These are phyloP conservation scores for Beauveria sp. DNA, from an alignment of 2,329 filamentous ascomycete genomes.

Conservation along the genomic window DNA sequence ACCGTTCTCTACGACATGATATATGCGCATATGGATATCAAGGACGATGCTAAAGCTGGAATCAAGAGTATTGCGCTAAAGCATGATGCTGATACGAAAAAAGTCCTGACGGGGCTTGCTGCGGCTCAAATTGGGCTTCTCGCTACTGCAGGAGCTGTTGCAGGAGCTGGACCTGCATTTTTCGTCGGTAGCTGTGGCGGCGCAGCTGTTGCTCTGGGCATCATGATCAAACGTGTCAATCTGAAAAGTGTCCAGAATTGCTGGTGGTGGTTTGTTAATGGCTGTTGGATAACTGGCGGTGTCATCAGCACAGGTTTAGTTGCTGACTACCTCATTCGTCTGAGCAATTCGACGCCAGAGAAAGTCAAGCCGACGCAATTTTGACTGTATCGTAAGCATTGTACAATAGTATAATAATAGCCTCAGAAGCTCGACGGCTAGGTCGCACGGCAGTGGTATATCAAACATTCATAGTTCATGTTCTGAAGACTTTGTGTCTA, in stretches of 20 bases:
- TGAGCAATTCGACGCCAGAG: conserved; percentile 24
- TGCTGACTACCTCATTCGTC: conserved; percentile 50
- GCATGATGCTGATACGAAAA: conserved; percentile 70
- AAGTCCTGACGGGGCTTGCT: conserved; percentile 64
- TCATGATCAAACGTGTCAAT: conserved; percentile 62
- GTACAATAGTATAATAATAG: conserved; percentile 4
- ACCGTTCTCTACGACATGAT: conserved; percentile 89
- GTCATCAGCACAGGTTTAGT: conserved; percentile 51
- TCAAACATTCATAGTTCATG: conserved; percentile 4
- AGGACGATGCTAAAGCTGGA: conserved; percentile 75
- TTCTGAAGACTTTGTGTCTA: conserved; percentile 25
- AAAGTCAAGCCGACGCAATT: neutral
- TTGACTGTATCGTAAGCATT: neutral
- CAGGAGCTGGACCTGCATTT: conserved; percentile 61
- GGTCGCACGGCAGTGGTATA: neutral
- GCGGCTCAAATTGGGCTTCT: conserved; percentile 62
- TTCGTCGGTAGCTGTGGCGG: conserved; percentile 62
- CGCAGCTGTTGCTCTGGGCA: conserved; percentile 49
- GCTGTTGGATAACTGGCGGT: conserved; percentile 61
- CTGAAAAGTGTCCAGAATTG: conserved; percentile 59
- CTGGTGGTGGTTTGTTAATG: conserved; percentile 73
- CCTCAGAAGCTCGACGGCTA: neutral
- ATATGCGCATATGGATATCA: conserved; percentile 87
- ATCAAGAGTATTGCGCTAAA: conserved; percentile 84
- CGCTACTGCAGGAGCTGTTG: conserved; percentile 58